Evolutionary conservation across 2,329 filamentous ascomycete species (phyloP).

Genomic region (Penicillium expansum): DNA sequence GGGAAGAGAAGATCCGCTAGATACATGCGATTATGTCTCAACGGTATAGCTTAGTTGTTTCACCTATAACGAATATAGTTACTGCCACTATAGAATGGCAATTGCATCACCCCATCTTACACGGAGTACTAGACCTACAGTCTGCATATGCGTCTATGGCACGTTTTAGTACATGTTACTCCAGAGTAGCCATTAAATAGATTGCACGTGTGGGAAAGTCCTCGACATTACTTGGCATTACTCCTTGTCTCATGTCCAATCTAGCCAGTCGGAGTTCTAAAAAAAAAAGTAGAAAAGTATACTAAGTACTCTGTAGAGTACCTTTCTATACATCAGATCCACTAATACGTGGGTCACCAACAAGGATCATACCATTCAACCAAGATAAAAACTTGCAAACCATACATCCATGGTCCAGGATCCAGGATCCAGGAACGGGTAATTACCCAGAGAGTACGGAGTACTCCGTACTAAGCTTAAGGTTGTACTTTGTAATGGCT

Average conservation of each 20-base stretch:
- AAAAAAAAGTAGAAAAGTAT: too few relatives aligned
- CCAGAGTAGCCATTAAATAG: not conserved
- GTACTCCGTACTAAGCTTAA: too few relatives aligned
- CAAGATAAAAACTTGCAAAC: not conserved
- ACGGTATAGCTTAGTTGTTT: not conserved
- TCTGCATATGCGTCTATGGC: not conserved
- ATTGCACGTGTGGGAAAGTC: not conserved
- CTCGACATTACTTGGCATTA: not conserved
- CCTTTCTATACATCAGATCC: not conserved
- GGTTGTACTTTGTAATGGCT: too few relatives aligned
- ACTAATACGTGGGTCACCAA: not conserved
- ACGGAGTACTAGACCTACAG: not conserved
- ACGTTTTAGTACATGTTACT: not conserved
- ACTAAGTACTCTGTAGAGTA: too few relatives aligned
- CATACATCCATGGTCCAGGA: not conserved
- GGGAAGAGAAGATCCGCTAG: not conserved
- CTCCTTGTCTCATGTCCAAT: not conserved
- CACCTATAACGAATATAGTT: not conserved
- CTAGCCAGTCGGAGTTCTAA: not conserved
- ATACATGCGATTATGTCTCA: not conserved
- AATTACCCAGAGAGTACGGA: not conserved
- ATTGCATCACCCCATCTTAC: too few relatives aligned
- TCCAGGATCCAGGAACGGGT: not conserved
- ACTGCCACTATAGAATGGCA: not conserved
- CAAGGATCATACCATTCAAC: not conserved